phyloP scores from a whole-genome alignment of 352 stramenopile genomes.

The Pythium rishiriense region DNA sequence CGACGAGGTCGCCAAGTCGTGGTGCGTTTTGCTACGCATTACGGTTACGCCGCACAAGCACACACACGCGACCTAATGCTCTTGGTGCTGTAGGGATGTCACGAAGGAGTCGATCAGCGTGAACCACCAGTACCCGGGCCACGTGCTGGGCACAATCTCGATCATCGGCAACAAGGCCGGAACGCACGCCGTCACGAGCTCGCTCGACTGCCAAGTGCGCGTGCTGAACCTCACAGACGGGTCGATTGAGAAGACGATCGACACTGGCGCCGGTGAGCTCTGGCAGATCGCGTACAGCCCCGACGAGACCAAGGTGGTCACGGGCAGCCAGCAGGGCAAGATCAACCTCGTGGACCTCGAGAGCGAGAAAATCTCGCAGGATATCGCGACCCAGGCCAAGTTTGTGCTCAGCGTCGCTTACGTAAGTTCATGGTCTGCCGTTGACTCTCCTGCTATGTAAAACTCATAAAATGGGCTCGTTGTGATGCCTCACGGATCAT shows the following conservation, averaged over 20 bases:
- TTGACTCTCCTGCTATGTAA: no score
- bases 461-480: no score
- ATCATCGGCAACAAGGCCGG: slow-evolving; percentile 82
- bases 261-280: slow-evolving; percentile 83
- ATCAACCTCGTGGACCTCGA: slow-evolving; percentile 88
- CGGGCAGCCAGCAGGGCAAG: slow-evolving; percentile 83
- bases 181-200: slow-evolving; percentile 76
- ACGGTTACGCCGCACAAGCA: no score
- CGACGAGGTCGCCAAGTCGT: slow-evolving; percentile 86
- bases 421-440: slow-evolving; percentile 33
- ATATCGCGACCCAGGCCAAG: slow-evolving; percentile 72
- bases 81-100: slow-evolving; percentile 43
- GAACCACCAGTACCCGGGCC: slow-evolving; percentile 80
- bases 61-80: no score
- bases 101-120: slow-evolving; percentile 70
- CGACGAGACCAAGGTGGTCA: slow-evolving; percentile 79
- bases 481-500: background rate
- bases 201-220: slow-evolving; percentile 82
- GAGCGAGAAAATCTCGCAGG: slow-evolving; percentile 72
- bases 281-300: slow-evolving; percentile 88
- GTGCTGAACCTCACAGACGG: slow-evolving; percentile 75
- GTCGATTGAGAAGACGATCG: slow-evolving; percentile 80
- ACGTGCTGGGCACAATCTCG: slow-evolving; percentile 85
- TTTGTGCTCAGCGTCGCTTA: slow-evolving; percentile 80
- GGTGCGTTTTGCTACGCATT: slow-evolving; percentile 46